These are phyloP conservation scores for Ensete glaucum DNA, from an alignment of 176 grass and related monocot species.

Conservation along the genomic window DNA sequence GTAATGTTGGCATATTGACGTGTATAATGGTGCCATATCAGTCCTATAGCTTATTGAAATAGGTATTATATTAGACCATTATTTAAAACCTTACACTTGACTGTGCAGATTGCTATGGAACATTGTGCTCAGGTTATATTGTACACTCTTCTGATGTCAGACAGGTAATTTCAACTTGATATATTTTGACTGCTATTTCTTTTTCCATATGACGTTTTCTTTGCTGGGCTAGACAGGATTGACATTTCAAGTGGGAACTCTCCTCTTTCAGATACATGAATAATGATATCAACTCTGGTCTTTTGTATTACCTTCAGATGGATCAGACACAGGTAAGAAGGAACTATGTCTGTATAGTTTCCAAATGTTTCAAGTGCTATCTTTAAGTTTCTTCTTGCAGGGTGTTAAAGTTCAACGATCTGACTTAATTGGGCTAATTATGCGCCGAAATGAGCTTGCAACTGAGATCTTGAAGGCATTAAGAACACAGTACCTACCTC, in stretches of 20 bases:
- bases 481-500: constrained; percentile 51
- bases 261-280: constrained; percentile 69
- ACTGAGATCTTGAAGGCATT: constrained; percentile 84
- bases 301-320: constrained; percentile 92
- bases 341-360: constrained; percentile 8
- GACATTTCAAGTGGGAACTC: constrained; percentile 7
- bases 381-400: constrained; percentile 34
- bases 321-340: constrained; percentile 73
- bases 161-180: constrained; percentile 44
- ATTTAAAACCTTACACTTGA: not conserved
- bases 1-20: too few relatives aligned
- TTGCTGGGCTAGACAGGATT: not conserved
- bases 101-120: constrained; percentile 61
- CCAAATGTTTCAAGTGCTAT: constrained; percentile 18
- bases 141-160: constrained; percentile 86
- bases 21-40: too few relatives aligned
- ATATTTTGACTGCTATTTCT: constrained; percentile 3
- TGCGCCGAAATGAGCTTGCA: constrained; percentile 93
- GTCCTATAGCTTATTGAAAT: too few relatives aligned
- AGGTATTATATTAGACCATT: not conserved
- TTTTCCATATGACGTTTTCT: not conserved
- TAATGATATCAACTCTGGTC: constrained; percentile 66
- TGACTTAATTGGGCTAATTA: constrained; percentile 79
- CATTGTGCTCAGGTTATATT: constrained; percentile 87
- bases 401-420: constrained; percentile 80